Evolutionary conservation across 176 grass and related monocot species (phyloP).

Genomic region (Phoenix dactylifera): DNA sequence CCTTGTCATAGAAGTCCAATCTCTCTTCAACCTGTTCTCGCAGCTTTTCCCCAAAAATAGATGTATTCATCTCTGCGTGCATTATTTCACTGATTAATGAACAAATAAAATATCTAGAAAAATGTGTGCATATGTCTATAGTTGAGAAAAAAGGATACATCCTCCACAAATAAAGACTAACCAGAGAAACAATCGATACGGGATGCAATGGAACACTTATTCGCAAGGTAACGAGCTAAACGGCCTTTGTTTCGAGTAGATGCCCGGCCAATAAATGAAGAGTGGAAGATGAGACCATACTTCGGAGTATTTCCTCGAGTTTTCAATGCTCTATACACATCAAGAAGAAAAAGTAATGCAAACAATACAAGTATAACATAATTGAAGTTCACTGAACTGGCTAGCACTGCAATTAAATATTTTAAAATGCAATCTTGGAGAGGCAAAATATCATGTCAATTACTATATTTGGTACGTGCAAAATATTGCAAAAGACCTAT

Average conservation of each 20-base stretch:
- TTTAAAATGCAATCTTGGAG: too few relatives aligned
- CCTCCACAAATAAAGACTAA: conserved; percentile 13
- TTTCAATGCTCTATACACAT: conserved; percentile 57
- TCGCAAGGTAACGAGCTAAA: conserved; percentile 92
- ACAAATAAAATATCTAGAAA: neutral
- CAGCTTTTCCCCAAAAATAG: conserved; percentile 73
- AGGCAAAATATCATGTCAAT: too few relatives aligned
- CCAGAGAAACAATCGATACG: conserved; percentile 96
- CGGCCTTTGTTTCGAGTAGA: conserved; percentile 85
- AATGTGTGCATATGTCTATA: neutral
- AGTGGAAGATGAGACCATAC: conserved; percentile 97
- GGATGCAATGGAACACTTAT: conserved; percentile 96
- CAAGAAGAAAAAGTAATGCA: neutral
- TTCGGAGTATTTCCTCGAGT: conserved; percentile 88
- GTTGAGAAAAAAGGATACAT: neutral
- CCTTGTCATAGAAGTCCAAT: conserved; percentile 92
- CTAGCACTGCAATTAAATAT: too few relatives aligned
- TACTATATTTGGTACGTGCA: too few relatives aligned
- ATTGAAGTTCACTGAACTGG: too few relatives aligned
- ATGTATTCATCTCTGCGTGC: conserved; percentile 39
- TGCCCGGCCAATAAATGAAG: conserved; percentile 93
- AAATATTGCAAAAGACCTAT: too few relatives aligned
- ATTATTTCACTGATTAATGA: neutral
- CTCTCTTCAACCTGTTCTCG: conserved; percentile 95
- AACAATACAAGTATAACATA: too few relatives aligned